Evolutionary conservation across 129 eudicot species (phyloP), one percentile per base, ranked within the genome.

Genomic region (Pulicaria dysenterica): DNA sequence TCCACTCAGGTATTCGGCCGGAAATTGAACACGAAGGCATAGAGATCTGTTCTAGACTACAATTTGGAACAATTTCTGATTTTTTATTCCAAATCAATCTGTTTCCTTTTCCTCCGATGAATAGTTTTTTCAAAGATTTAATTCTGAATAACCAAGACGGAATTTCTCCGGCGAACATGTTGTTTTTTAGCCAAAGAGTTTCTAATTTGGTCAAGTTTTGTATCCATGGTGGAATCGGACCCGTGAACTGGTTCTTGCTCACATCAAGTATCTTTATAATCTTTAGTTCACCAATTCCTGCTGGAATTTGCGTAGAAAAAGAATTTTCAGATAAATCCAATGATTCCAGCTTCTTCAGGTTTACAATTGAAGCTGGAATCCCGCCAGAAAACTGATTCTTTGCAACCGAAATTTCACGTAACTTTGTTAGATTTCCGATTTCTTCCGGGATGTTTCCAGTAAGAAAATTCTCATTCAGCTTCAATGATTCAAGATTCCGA

Each of bases 71-170:
- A n/a, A 87, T 74, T 42, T 80, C 80, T 42, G 59, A 46, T 47
- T 73, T 69, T 37, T 85, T 73, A 48, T 84, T 82, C 94, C 94
- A 87, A n/a, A 54, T 44, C 60, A 87, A 65, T 13, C 24, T 51
- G 73, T 83, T 76, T 13, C 74, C 88, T 68, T 80, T 69, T 34
- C 83, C 82, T 46, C 94, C 94, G 0, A 87, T 79, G 58, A 19
- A 56, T 74, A 87, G 48, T 44, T 45, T 74, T 73, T 80, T 73
- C 60, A 87, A 61, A 50, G 76, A 58, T 70, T 58, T 75, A 14
- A 82, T 61, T 7, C 70, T 77, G 14, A 84, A 77, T 45, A 87
- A 60, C 94, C 86, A 79, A 12, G 87, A 9, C 12, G 95, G 88
- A 8, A 85, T 88, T 37, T 74, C 79, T n/a, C 94, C 90, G 1